Evolutionary conservation across 2,329 filamentous ascomycete species (phyloP).

Genomic region (Hymenoscyphus occultus): DNA sequence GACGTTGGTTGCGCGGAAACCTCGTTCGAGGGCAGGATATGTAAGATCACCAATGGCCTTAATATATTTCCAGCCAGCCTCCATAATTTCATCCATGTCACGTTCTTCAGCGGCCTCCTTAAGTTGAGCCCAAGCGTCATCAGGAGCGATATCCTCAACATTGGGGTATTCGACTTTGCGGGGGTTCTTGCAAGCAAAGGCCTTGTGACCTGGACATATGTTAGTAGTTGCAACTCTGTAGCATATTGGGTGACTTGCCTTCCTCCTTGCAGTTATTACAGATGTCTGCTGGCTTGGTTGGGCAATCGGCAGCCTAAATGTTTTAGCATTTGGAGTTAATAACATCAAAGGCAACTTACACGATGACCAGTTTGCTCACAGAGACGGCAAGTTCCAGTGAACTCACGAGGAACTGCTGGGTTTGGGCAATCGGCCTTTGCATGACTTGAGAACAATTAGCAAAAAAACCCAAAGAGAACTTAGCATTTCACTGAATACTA

Average conservation of each 20-base stretch:
- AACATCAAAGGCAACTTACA: conserved; percentile 12
- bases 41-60: conserved; percentile 53
- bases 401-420: conserved; percentile 44
- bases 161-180: conserved; percentile 55
- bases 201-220: conserved; percentile 49
- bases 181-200: conserved; percentile 55
- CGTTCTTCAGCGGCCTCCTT: conserved; percentile 48
- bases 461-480: conserved; percentile 4
- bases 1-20: conserved; percentile 53
- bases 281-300: conserved; percentile 50
- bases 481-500: conserved; percentile 41
- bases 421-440: conserved; percentile 62
- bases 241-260: conserved; percentile 42
- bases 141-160: conserved; percentile 48
- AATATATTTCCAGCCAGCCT: conserved; percentile 57
- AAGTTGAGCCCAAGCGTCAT: conserved; percentile 58
- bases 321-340: neutral
- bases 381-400: conserved; percentile 58
- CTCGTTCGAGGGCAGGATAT: conserved; percentile 58
- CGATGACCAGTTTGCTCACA: conserved; percentile 54
- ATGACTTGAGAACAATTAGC: conserved; percentile 45
- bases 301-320: conserved; percentile 55
- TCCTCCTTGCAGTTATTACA: conserved; percentile 62
- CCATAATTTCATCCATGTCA: conserved; percentile 63
- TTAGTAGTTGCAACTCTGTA: conserved; percentile 1